Percentiles rank a stretch among this genome's conserved stretches.
Conservation (phyloP, 2,329 filamentous ascomycete species). For the Alternaria rosae region DNA sequence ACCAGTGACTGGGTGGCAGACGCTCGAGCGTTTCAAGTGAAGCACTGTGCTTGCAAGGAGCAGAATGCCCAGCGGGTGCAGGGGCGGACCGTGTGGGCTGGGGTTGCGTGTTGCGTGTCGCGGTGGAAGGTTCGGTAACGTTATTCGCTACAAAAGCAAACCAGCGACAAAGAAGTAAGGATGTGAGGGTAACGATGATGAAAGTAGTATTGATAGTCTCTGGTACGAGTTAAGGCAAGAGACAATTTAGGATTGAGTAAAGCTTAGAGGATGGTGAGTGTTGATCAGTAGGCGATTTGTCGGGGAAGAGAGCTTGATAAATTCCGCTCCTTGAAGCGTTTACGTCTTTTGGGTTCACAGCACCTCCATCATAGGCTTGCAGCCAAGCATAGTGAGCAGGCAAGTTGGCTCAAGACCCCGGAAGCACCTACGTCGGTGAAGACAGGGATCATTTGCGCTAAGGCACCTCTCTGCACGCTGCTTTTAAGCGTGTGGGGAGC, state of each 20-base stretch:
- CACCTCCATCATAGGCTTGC: slow-evolving; percentile 49
- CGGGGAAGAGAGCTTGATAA: slow-evolving; percentile 45
- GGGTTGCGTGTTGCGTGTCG: slow-evolving; percentile 38
- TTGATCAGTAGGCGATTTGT: slow-evolving; percentile 44
- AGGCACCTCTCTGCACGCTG: slow-evolving; percentile 32
- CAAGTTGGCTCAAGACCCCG: slow-evolving; percentile 41
- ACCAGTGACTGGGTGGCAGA: slow-evolving; percentile 44
- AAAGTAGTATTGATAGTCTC: slow-evolving; percentile 43
- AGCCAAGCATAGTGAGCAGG: slow-evolving; percentile 43
- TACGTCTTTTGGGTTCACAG: slow-evolving; percentile 45
- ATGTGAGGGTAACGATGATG: slow-evolving; percentile 39
- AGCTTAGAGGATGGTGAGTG: slow-evolving; percentile 37
- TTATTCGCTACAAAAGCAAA: slow-evolving; percentile 30
- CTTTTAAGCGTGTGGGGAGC: slow-evolving; percentile 39
- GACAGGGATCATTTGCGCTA: slow-evolving; percentile 30
- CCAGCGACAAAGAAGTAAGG: slow-evolving; percentile 47
- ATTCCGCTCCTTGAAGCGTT: slow-evolving; percentile 39
- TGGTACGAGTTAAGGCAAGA: slow-evolving; percentile 28
- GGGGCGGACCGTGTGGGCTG: slow-evolving; percentile 34
- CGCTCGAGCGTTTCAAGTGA: slow-evolving; percentile 50
- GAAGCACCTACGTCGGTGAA: slow-evolving; percentile 35
- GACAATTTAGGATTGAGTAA: slow-evolving; percentile 42
- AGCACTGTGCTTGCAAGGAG: slow-evolving; percentile 44
- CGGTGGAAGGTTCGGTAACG: slow-evolving; percentile 33
- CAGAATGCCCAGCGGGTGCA: slow-evolving; percentile 33